Evolutionary conservation across 2,329 filamentous ascomycete species (phyloP).

Genomic region (Penicillium sp.): DNA sequence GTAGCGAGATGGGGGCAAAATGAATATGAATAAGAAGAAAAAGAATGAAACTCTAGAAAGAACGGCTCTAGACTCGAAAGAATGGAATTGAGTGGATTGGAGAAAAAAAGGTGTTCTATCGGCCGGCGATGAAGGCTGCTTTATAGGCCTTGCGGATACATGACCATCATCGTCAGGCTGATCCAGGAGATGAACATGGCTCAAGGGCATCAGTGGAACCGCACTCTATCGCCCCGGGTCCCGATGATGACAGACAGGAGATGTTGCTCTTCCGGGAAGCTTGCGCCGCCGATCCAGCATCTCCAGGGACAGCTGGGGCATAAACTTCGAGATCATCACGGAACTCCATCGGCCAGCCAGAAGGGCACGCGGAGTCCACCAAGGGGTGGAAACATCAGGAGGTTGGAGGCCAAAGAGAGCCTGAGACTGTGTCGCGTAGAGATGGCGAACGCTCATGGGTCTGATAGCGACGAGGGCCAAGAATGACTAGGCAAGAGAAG

Average conservation of each 20-base stretch:
- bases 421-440: conserved; percentile 19
- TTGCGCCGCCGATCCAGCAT: conserved; percentile 27
- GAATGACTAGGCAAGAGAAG: conserved; percentile 12
- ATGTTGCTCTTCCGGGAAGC: conserved; percentile 33
- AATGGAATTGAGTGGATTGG: conserved; percentile 17
- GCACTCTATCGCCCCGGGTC: conserved; percentile 20
- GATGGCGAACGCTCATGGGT: conserved; percentile 7
- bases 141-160: conserved; percentile 33
- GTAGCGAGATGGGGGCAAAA: conserved; percentile 13
- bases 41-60: conserved; percentile 23
- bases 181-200: not conserved
- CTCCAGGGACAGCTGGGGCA: conserved; percentile 15
- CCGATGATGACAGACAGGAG: conserved; percentile 25
- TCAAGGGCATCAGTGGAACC: not conserved
- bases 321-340: conserved; percentile 29
- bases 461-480: conserved; percentile 16
- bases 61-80: conserved; percentile 21
- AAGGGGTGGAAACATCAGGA: conserved; percentile 10
- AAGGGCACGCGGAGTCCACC: conserved; percentile 26
- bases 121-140: conserved; percentile 22
- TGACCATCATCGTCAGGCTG: not conserved
- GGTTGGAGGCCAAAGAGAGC: conserved; percentile 11
- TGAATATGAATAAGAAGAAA: conserved; percentile 19
- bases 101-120: conserved; percentile 8
- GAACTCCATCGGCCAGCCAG: conserved; percentile 33